Percentiles rank a stretch among this genome's conserved stretches.
These are phyloP conservation scores for Colletotrichum somersetense DNA, from an alignment of 2,329 filamentous ascomycete genomes.

Conservation along the genomic window DNA sequence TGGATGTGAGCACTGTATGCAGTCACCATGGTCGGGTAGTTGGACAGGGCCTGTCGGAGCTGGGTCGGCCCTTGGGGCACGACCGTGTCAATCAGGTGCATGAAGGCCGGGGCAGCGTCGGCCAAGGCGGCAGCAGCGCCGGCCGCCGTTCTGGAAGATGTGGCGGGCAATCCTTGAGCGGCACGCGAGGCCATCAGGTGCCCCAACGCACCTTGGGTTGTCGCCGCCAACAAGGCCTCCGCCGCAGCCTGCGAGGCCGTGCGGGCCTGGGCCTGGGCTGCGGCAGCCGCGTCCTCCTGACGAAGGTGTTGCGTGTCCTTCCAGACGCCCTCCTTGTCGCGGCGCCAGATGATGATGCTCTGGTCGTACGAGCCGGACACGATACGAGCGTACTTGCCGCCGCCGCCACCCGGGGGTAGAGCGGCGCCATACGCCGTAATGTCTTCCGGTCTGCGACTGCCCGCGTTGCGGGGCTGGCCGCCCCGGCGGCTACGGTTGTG, in stretches of 20 bases:
- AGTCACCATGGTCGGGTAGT: constrained; percentile 61
- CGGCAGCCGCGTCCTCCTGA: constrained; percentile 76
- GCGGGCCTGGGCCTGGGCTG: constrained; percentile 53
- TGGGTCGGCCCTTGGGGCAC: constrained; percentile 64
- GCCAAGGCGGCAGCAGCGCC: constrained; percentile 50
- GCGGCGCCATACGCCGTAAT: constrained; percentile 86
- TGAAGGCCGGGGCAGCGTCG: constrained; percentile 57
- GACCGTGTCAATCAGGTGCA: constrained; percentile 65
- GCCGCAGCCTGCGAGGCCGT: constrained; percentile 15
- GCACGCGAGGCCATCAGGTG: constrained; percentile 15
- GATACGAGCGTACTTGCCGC: constrained; percentile 91
- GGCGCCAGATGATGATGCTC: constrained; percentile 94
- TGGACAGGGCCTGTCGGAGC: constrained; percentile 60
- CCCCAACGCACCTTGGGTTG: background rate
- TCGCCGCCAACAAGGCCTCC: constrained; percentile 1
- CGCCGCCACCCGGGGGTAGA: constrained; percentile 90
- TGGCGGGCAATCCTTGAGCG: constrained; percentile 38
- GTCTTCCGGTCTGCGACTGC: constrained; percentile 80
- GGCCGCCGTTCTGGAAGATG: constrained; percentile 48
- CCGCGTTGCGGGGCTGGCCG: constrained; percentile 68
- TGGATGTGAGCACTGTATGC: constrained; percentile 63
- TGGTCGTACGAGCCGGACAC: constrained; percentile 98
- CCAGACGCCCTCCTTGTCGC: constrained; percentile 88
- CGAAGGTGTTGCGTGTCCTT: constrained; percentile 79
- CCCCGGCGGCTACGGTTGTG: constrained; percentile 49